Conservation (phyloP, 2,329 filamentous ascomycete genomes). For the Fusarium concolor region DNA sequence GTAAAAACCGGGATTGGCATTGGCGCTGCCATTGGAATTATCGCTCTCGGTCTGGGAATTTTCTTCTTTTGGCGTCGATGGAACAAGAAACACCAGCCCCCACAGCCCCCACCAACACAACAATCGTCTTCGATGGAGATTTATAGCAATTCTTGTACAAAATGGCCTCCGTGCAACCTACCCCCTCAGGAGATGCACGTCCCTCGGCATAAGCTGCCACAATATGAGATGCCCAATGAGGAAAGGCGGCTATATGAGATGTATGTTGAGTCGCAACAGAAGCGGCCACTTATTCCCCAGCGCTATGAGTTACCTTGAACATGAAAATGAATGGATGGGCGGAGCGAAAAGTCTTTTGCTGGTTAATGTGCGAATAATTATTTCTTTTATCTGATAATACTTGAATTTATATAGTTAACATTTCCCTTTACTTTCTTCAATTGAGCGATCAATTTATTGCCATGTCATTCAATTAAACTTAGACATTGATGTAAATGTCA, state of each 20-base stretch:
- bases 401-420: too few relatives aligned
- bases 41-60: neutral
- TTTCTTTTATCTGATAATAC: too few relatives aligned
- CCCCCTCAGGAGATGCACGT: neutral
- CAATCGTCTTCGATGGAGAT: neutral
- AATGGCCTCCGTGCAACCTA: neutral
- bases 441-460: too few relatives aligned
- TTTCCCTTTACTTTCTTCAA: too few relatives aligned
- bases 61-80: neutral
- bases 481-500: too few relatives aligned
- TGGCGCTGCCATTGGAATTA: neutral
- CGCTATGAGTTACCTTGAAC: neutral
- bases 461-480: too few relatives aligned
- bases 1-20: neutral
- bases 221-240: neutral
- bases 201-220: neutral
- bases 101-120: neutral
- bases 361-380: too few relatives aligned
- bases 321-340: too few relatives aligned
- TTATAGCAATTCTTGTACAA: neutral
- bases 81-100: neutral
- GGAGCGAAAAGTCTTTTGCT: too few relatives aligned
- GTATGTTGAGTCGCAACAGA: neutral
- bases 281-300: accelerated
- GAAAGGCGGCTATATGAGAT: slow-evolving; percentile 1